Evolutionary conservation across 2,329 filamentous ascomycete species (phyloP).

Genomic region (Penicillium capsulatum): DNA sequence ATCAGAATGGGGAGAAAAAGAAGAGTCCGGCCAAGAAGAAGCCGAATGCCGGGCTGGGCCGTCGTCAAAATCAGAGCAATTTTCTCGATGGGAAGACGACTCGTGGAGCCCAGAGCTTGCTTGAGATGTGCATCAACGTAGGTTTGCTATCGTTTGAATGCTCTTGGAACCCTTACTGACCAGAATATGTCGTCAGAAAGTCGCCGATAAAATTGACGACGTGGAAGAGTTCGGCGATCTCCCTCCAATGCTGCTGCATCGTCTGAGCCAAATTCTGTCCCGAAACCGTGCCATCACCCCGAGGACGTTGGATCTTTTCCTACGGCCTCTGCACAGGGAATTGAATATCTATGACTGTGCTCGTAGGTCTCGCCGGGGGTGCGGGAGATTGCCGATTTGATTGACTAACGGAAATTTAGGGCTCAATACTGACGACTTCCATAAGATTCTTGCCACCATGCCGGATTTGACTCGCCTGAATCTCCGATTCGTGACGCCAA

Average conservation of each 20-base stretch:
- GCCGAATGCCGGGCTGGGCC: conserved; percentile 53
- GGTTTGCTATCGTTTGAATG: conserved; percentile 1
- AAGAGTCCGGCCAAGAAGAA: conserved; percentile 54
- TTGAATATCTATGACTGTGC: conserved; percentile 61
- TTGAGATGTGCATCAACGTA: conserved; percentile 57
- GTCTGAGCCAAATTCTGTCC: conserved; percentile 60
- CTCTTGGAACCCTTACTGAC: not conserved
- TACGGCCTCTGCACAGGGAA: conserved; percentile 51
- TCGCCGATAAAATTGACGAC: conserved; percentile 60
- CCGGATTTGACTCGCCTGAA: conserved; percentile 67
- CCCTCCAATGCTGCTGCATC: conserved; percentile 53
- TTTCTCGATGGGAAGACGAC: conserved; percentile 67
- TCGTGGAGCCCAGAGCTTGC: conserved; percentile 41
- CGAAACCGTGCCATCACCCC: conserved; percentile 57
- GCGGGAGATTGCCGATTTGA: not conserved
- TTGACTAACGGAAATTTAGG: conserved; percentile 38
- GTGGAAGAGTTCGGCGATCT: conserved; percentile 63
- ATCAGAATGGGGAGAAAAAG: conserved; percentile 64
- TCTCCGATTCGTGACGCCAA: conserved; percentile 79
- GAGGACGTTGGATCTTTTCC: conserved; percentile 44
- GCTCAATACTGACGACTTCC: conserved; percentile 70
- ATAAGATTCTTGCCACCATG: conserved; percentile 72
- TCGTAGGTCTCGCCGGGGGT: conserved; percentile 46
- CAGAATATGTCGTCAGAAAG: conserved; percentile 42
- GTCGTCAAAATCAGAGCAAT: conserved; percentile 76